Evolutionary conservation across 768 basidiomycete genomes (phyloP).

Genomic region (Mycena epipterygia): DNA sequence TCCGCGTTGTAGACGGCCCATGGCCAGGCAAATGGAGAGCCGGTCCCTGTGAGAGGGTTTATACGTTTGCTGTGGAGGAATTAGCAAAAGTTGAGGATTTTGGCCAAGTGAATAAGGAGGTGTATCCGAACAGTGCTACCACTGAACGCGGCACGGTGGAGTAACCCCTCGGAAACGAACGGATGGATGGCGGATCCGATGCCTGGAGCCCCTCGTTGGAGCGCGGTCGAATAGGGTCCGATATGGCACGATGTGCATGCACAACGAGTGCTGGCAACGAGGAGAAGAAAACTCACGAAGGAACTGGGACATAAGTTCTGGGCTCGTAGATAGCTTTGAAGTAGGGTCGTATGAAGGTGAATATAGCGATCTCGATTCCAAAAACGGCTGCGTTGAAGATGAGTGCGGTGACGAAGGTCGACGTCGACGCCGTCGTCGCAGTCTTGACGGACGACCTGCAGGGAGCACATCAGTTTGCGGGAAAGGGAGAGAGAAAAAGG

Average conservation of each 20-base stretch:
- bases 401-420: conserved; percentile 88
- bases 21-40: conserved; percentile 74
- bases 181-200: too few relatives aligned
- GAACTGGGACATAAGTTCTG: conserved; percentile 72
- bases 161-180: background rate
- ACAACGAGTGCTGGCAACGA: background rate
- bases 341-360: conserved; percentile 86
- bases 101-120: background rate
- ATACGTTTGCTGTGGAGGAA: conserved; percentile 66
- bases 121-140: too few relatives aligned
- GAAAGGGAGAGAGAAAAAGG: background rate
- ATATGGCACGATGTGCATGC: too few relatives aligned
- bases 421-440: conserved; percentile 75
- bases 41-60: conserved; percentile 56
- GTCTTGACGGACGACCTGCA: conserved; percentile 53
- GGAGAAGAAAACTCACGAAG: conserved; percentile 50
- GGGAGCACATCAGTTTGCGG: background rate
- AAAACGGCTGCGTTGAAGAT: conserved; percentile 86
- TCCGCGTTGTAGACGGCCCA: conserved; percentile 72
- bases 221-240: too few relatives aligned
- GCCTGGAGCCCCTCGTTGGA: too few relatives aligned
- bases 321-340: conserved; percentile 95
- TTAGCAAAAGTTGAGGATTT: background rate
- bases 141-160: too few relatives aligned
- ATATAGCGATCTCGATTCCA: conserved; percentile 76